Evolutionary conservation across 177 flowering plant genomes (phyloP).

Genomic region (Vitis hybrid): DNA sequence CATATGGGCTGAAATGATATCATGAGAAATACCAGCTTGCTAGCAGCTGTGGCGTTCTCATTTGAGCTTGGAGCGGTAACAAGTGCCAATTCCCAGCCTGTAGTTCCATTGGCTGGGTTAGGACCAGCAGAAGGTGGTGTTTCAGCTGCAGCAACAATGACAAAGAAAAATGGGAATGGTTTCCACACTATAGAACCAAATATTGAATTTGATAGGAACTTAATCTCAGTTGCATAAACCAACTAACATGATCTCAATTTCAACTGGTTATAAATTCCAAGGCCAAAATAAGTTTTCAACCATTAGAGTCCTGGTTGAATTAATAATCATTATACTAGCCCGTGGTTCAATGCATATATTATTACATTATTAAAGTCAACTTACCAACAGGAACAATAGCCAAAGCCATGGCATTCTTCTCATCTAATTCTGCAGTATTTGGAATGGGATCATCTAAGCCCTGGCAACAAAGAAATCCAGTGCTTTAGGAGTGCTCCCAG

Average conservation of each 20-base stretch:
- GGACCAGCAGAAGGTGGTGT: slow-evolving; percentile 44
- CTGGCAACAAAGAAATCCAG: slow-evolving; percentile 35
- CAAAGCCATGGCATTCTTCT: slow-evolving; percentile 83
- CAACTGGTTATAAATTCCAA: no score
- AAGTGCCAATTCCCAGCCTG: slow-evolving; percentile 98
- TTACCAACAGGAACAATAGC: slow-evolving; percentile 90
- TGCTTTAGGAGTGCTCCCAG: neutral
- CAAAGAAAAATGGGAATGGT: neutral
- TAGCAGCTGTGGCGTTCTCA: slow-evolving; percentile 63
- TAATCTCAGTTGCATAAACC: neutral
- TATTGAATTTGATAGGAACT: neutral
- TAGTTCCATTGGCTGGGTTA: slow-evolving; percentile 45
- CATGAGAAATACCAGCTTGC: slow-evolving; percentile 65
- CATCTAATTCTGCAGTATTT: slow-evolving; percentile 68
- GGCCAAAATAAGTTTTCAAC: neutral
- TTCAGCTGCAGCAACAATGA: slow-evolving; percentile 36
- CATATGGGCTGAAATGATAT: neutral
- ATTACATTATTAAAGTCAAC: slow-evolving; percentile 8
- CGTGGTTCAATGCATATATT: neutral
- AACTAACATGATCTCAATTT: neutral
- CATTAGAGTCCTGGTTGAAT: neutral
- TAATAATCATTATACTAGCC: neutral
- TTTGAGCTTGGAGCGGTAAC: slow-evolving; percentile 96
- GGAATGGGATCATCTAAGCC: slow-evolving; percentile 66
- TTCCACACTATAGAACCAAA: neutral